A percentile compares a stretch with the other conserved stretches of the same genome.
Conservation (phyloP, 31 red algal genomes). For the Endocladia muricata region DNA sequence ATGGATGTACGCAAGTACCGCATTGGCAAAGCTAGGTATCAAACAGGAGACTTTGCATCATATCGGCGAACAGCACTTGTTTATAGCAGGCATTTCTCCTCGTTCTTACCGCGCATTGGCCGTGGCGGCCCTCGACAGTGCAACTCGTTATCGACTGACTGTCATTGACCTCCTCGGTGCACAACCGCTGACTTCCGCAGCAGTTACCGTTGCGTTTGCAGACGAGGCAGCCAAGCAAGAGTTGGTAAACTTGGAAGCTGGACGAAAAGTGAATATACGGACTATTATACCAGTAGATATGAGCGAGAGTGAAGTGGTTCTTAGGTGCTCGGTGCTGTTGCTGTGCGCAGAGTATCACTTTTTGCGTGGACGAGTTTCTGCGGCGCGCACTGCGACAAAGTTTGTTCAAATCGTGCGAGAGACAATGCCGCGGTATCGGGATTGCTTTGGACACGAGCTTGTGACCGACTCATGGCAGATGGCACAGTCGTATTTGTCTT, state of each 20-base stretch:
- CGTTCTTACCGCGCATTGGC: background rate
- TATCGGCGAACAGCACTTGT: background rate
- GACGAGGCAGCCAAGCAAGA: conserved; percentile 1
- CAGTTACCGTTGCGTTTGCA: conserved; percentile 14
- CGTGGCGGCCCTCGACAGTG: conserved; percentile 14
- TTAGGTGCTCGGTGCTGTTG: conserved; percentile 21
- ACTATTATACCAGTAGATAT: conserved; percentile 1
- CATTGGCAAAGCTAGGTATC: background rate
- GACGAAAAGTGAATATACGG: conserved; percentile 12
- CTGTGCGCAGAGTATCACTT: conserved; percentile 47
- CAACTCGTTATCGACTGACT: conserved; percentile 16
- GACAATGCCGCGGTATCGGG: background rate
- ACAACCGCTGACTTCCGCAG: conserved; percentile 1
- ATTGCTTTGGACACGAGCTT: background rate
- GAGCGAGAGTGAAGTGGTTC: background rate
- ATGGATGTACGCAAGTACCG: background rate
- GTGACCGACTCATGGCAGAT: conserved; percentile 61
- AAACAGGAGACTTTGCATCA: background rate
- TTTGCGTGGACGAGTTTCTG: conserved; percentile 29
- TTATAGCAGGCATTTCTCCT: background rate
- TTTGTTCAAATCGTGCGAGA: conserved; percentile 25
- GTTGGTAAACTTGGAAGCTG: conserved; percentile 21
- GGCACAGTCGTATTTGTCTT: conserved; percentile 32
- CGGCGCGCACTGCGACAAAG: conserved; percentile 16
- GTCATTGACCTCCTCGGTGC: conserved; percentile 29